These are phyloP conservation scores for Yamadazyma songkhlaensis DNA, from an alignment of 1,139 yeast species.

Conservation along the genomic window DNA sequence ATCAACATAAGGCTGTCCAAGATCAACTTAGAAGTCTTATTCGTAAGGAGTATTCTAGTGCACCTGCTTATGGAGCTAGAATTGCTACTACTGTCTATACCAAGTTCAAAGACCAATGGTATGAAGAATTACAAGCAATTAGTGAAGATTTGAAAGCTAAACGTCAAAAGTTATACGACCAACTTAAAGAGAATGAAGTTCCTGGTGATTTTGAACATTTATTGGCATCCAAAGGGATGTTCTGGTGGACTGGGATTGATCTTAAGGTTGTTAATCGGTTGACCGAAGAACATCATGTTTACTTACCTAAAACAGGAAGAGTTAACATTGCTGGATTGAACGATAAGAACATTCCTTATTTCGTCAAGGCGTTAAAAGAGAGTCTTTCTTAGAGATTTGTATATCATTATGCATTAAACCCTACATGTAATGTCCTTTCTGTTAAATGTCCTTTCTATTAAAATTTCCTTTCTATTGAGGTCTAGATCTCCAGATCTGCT, in stretches of 20 bases:
- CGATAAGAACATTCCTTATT: conserved; percentile 24
- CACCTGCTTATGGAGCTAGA: conserved; percentile 44
- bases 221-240: conserved; percentile 33
- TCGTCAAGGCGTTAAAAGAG: conserved; percentile 7
- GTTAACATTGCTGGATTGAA: conserved; percentile 43
- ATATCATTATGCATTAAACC: too few relatives aligned
- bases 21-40: conserved; percentile 26
- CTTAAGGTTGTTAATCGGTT: conserved; percentile 26
- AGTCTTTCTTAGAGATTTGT: too few relatives aligned
- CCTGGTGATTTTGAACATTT: conserved; percentile 40
- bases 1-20: conserved; percentile 18
- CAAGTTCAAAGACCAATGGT: conserved; percentile 27
- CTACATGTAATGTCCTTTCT: too few relatives aligned
- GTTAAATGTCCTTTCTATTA: too few relatives aligned
- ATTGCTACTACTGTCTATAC: conserved; percentile 25
- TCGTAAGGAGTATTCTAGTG: conserved; percentile 38
- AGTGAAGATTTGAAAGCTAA: conserved; percentile 26
- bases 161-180: conserved; percentile 23
- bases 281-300: conserved; percentile 30
- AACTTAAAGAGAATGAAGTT: conserved; percentile 25
- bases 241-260: conserved; percentile 40
- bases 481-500: too few relatives aligned
- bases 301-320: conserved; percentile 34
- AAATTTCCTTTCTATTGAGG: too few relatives aligned
- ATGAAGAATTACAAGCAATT: conserved; percentile 24